Conservation (phyloP, 2,329 filamentous ascomycete genomes). For the Ascochyta viciae-villosae region DNA sequence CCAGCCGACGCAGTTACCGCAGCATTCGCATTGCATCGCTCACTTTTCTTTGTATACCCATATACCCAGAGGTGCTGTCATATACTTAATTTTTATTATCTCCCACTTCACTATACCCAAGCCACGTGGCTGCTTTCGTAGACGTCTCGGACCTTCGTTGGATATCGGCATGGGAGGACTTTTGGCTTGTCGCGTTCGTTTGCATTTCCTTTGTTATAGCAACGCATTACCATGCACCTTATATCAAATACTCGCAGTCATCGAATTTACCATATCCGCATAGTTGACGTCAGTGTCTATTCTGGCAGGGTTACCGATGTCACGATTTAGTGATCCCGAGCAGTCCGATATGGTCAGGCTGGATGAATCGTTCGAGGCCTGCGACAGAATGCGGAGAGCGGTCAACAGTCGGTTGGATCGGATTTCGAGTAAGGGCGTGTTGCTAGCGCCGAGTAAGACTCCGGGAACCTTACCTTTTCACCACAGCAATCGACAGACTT, state of each 20-base stretch:
- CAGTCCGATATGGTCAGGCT: too few species aligned
- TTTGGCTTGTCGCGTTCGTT: not conserved
- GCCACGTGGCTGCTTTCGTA: slow-evolving; percentile 7
- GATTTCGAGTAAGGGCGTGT: too few species aligned
- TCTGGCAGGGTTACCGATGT: too few species aligned
- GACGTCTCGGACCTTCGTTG: slow-evolving; percentile 10
- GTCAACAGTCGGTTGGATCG: too few species aligned
- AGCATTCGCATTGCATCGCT: slow-evolving; percentile 6
- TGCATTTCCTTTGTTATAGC: not conserved
- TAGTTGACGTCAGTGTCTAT: not conserved
- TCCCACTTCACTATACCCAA: slow-evolving; percentile 9
- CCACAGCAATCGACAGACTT: too few species aligned
- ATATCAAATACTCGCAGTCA: not conserved
- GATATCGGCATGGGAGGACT: slow-evolving; percentile 3
- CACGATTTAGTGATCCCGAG: too few species aligned
- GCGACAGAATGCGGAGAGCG: too few species aligned
- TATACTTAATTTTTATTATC: slow-evolving; percentile 6
- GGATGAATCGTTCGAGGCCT: too few species aligned
- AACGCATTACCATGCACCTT: not conserved
- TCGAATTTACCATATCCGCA: not conserved
- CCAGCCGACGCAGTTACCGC: slow-evolving; percentile 2
- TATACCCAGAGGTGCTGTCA: slow-evolving; percentile 22
- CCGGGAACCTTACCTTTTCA: too few species aligned
- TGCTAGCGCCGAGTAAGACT: too few species aligned
- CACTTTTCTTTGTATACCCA: slow-evolving; percentile 22